phyloP scores from a whole-genome alignment of 495 filamentous ascomycete species.

The Trichoderma orchidacearum region DNA sequence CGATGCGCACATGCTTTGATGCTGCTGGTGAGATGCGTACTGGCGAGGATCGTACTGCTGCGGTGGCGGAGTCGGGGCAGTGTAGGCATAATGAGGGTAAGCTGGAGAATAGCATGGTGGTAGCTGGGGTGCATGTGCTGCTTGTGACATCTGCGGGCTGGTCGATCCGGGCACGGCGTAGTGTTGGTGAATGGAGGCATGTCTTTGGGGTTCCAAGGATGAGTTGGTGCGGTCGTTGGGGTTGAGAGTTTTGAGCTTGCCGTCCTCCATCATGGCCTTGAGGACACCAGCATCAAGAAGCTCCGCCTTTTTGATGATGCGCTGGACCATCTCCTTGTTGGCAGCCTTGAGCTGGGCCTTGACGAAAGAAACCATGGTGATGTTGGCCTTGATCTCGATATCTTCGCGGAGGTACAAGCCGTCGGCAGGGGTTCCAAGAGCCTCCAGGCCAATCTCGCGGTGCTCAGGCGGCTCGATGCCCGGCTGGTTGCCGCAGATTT shows the following conservation, averaged over 20 bases:
- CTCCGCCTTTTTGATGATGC: constrained; percentile 55
- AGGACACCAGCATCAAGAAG: constrained; percentile 32
- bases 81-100: constrained; percentile 12
- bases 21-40: constrained; percentile 6
- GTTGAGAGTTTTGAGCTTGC: constrained; percentile 34
- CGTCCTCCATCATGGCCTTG: constrained; percentile 34
- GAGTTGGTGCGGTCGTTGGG: constrained; percentile 21
- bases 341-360: constrained; percentile 55
- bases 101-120: constrained; percentile 28
- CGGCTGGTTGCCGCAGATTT: constrained; percentile 45
- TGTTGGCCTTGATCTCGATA: constrained; percentile 59
- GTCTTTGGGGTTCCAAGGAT: constrained; percentile 19
- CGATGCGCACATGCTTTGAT: background rate
- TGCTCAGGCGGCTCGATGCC: constrained; percentile 44
- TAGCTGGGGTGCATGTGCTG: constrained; percentile 18
- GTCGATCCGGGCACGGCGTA: constrained; percentile 8
- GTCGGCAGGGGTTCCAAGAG: constrained; percentile 37
- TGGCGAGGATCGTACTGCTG: constrained; percentile 11
- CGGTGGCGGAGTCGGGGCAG: constrained; percentile 9
- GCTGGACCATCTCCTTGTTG: constrained; percentile 47
- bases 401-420: constrained; percentile 68
- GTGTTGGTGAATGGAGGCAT: constrained; percentile 3
- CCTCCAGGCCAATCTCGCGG: constrained; percentile 40
- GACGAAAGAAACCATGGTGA: constrained; percentile 52
- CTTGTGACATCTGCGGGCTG: background rate